A percentile compares a stretch with the other conserved stretches of the same genome.
These are phyloP conservation scores for Lepidium didymum DNA, from an alignment of 345 rosid genomes.

Conservation along the genomic window DNA sequence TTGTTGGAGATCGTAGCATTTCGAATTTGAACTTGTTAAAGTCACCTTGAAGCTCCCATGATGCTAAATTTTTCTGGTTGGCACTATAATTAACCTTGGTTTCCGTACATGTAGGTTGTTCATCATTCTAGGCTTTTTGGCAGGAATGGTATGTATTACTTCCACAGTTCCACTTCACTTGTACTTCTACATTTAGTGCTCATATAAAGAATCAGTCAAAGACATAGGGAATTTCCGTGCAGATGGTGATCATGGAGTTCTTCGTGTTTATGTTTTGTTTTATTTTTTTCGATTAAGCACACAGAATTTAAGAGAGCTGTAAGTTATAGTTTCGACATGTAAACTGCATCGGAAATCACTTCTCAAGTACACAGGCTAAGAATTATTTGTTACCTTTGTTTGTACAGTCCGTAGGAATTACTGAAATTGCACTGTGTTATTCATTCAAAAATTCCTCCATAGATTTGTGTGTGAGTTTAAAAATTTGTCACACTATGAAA, in stretches of 20 bases:
- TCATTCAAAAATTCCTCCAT: background rate
- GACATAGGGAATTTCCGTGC: background rate
- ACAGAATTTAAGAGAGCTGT: background rate
- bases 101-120: slow-evolving; percentile 46
- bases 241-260: background rate
- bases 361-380: background rate
- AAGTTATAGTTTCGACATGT: background rate
- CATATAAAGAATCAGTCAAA: background rate
- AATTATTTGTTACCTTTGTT: background rate
- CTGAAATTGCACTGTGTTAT: background rate
- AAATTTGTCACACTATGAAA: background rate
- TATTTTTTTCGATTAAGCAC: background rate
- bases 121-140: slow-evolving; percentile 60
- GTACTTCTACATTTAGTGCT: background rate
- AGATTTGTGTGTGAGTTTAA: background rate
- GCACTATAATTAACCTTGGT: background rate
- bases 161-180: slow-evolving; percentile 1
- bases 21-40: background rate
- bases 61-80: background rate
- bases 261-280: background rate
- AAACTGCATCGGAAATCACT: background rate
- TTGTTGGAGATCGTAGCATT: background rate
- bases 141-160: slow-evolving; percentile 55
- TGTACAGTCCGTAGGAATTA: background rate
- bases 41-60: background rate